These are phyloP conservation scores for Plasmodium cynomolgi DNA, from an alignment of 169 alveolate species.

Conservation along the genomic window DNA sequence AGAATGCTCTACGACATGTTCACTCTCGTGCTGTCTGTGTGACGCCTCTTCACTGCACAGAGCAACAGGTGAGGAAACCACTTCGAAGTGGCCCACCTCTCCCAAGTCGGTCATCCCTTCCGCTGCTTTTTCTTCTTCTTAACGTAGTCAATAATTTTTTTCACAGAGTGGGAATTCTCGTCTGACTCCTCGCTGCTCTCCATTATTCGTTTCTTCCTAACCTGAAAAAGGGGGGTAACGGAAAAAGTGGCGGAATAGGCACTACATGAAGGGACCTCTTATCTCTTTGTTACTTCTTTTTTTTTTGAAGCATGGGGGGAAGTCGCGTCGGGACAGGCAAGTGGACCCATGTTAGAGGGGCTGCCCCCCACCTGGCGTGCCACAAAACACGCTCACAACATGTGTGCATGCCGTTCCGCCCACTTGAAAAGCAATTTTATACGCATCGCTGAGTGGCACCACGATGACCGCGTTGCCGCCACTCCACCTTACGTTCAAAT, in stretches of 20 bases:
- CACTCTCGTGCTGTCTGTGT: neutral
- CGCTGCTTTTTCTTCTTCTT: conserved; percentile 27
- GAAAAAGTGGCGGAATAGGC: neutral
- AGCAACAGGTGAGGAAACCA: neutral
- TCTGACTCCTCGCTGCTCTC: conserved; percentile 63
- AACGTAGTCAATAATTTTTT: conserved; percentile 18
- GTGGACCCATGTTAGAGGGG: neutral
- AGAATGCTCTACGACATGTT: neutral
- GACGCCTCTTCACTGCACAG: neutral
- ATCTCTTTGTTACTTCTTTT: neutral
- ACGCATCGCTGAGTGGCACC: neutral
- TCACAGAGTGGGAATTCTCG: conserved; percentile 20
- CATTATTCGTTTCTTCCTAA: conserved; percentile 35
- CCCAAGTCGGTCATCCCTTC: neutral
- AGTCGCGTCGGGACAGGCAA: neutral
- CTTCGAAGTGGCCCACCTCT: neutral
- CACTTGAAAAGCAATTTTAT: neutral
- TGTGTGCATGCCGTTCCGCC: neutral
- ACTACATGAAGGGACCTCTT: neutral
- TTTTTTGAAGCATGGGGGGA: neutral
- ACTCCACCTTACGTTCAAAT: conserved; percentile 18
- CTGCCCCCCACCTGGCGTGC: neutral
- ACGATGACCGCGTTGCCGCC: neutral
- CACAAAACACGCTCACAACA: neutral
- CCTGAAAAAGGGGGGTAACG: conserved; percentile 21